These are phyloP conservation scores for Russula vinacea DNA, from an alignment of 768 basidiomycete genomes.

Conservation along the genomic window DNA sequence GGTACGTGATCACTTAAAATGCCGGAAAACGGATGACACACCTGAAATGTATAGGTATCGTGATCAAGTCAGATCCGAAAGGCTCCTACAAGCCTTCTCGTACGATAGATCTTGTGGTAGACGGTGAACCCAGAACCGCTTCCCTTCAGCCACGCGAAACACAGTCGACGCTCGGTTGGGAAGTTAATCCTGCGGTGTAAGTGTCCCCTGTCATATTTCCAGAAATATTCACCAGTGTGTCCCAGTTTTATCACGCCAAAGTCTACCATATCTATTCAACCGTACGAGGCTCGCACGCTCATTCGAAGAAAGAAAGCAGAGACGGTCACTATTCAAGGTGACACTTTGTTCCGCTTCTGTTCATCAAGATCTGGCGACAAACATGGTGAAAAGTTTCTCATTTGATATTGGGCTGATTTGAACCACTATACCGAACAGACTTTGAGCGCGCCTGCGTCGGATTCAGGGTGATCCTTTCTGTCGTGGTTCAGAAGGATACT, in stretches of 20 bases:
- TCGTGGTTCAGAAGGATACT: constrained; percentile 4
- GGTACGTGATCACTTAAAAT: background rate
- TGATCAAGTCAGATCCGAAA: constrained; percentile 14
- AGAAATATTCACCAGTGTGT: background rate
- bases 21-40: background rate
- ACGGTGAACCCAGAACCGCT: constrained; percentile 5
- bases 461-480: background rate
- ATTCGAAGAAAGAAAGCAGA: constrained; percentile 15
- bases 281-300: constrained; percentile 15
- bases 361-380: constrained; percentile 16
- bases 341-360: constrained; percentile 11
- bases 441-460: constrained; percentile 7
- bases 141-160: constrained; percentile 9
- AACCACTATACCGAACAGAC: background rate
- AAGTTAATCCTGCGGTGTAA: constrained; percentile 18
- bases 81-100: constrained; percentile 12
- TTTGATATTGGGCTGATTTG: background rate
- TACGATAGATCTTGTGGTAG: constrained; percentile 15
- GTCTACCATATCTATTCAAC: constrained; percentile 17
- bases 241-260: constrained; percentile 15
- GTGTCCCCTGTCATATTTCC: background rate
- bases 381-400: constrained; percentile 5
- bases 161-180: constrained; percentile 10
- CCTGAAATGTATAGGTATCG: constrained; percentile 1
- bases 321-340: constrained; percentile 19